Evolutionary conservation across 345 rosid genomes (phyloP), one percentile per base, ranked within the genome.

Genomic region (Pelargonium nanum): DNA sequence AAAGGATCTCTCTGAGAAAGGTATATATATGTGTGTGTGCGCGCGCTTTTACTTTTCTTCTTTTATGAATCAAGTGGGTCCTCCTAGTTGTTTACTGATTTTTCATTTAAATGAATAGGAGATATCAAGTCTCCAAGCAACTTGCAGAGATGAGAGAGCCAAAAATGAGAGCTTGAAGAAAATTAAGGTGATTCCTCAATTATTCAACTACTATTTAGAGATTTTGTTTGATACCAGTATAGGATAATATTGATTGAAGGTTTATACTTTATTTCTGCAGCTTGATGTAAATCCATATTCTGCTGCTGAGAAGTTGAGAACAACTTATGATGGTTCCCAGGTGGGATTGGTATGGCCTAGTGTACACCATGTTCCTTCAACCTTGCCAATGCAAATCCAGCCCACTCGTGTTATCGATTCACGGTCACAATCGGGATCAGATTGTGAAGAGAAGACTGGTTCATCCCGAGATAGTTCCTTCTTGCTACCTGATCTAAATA

Each of bases 401-500:
- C 22, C 26, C 57, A 19, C 52, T 66, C 19, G 56, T 28, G 55
- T 16, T 17, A n/a, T n/a, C n/a, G 65, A 62, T 60, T 40, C 58
- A 22, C 34, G 56, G 59, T 69, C 61, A 23, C 22, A 6, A 32
- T 60, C 67, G 13, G 75, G 75, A 52, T 53, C 81, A 22, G 63
- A 67, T 22, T 65, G 73, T 56, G 53, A 34, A 0, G 58, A 54
- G n/a, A 67, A 77, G 57, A 17, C 48, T 6, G 48, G 48, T 40
- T 40, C 48, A 6, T 40, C 48, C 0, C 61, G 4, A 22, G 65
- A 71, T 16, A 59, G 72, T 65, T 59, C 62, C 21, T 80, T 80
- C 72, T 5, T 79, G 58, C 67, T 85, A 10, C 93, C 95, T 30
- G 97, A 90, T 81, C 79, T 90, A 44, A 90, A 90, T 57, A 80